Base-by-base conservation (phyloP, 129 eudicot species). In the Deinandra increscens region DNA sequence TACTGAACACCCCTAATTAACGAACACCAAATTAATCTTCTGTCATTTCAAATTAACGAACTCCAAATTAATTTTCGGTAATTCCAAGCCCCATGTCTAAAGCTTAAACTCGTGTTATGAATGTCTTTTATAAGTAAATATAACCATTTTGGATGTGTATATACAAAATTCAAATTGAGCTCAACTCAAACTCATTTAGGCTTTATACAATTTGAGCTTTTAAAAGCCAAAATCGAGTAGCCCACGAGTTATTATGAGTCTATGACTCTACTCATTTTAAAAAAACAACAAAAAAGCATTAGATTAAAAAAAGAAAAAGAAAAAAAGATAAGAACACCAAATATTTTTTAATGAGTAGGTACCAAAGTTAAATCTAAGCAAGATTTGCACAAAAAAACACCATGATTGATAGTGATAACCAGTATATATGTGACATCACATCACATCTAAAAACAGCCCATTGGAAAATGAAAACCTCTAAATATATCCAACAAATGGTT, bases 401-500 rank as follows among this genome's bases (percentile, higher is more conserved):
- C 33, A 61, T 50, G 81, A 60, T 36, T 49, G 39, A 61, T 56
- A 61, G 65, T 77, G 75, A 64, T 46, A 76, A 12, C 49, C 39
- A 34, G 45, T 60, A 68, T 44, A 48, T 5, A 41, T 4, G 22
- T 20, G 64, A 66, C 44, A 61, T 67, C 54, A 79, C 75, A 64
- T 56, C 64, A 2, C 2, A 33, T 2, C 2, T 5, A 17, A 54
- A 69, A 69, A 17, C 44, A 49, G 76, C 75, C 77, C 75, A 76
- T 42, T 72, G 86, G 71, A 72, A 73, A 76, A 39, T 72, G 83
- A 37, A 72, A 75, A 69, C 12, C 65, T 60, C 34, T 37, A 62
- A 60, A 14, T 7, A 36, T 7, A 33, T 59, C 79, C 73, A 73
- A 63, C 22, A 29, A 38, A 29, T 67, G 75, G 44, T 67, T 49